These are phyloP conservation scores for Sporisorium scitamineum DNA, from an alignment of 1,284 basidiomycete species.

Conservation along the genomic window DNA sequence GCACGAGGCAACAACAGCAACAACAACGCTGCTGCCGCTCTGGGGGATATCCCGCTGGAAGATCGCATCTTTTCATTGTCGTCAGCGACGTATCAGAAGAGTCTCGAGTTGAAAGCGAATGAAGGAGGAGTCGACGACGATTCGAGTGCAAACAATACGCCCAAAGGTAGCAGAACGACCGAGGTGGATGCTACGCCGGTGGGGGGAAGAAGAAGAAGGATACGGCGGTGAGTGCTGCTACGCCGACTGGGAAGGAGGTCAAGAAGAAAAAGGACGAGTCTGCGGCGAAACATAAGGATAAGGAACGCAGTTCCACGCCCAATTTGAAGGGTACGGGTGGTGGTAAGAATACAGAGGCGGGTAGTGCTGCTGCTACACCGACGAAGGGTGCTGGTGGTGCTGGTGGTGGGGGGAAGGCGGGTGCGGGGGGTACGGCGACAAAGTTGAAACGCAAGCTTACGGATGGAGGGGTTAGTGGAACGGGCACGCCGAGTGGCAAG, in stretches of 20 bases:
- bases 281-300: constrained; percentile 17
- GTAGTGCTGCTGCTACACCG: constrained; percentile 12
- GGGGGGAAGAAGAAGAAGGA: constrained; percentile 35
- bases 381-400: constrained; percentile 12
- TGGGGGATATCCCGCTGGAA: constrained; percentile 49
- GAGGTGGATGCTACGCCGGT: neutral
- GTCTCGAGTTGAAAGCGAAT: constrained; percentile 61
- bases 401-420: neutral
- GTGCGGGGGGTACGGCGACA: constrained; percentile 6
- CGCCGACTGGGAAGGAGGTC: neutral
- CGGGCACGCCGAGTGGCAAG: constrained; percentile 25
- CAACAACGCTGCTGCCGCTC: neutral
- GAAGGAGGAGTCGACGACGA: constrained; percentile 41
- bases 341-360: constrained; percentile 17
- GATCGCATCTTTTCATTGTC: constrained; percentile 64
- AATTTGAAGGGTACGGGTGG: constrained; percentile 12
- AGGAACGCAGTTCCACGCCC: constrained; percentile 29
- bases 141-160: constrained; percentile 7
- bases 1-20: constrained; percentile 2
- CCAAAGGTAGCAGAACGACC: constrained; percentile 12
- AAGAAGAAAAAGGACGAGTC: constrained; percentile 34
- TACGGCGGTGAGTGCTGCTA: neutral
- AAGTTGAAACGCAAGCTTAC: constrained; percentile 48
- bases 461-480: constrained; percentile 3
- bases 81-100: constrained; percentile 61